Percentiles rank a stretch among this genome's conserved stretches.
phyloP scores from a whole-genome alignment of 2,329 filamentous ascomycete genomes.

The Calonectria pseudoreteaudii region DNA sequence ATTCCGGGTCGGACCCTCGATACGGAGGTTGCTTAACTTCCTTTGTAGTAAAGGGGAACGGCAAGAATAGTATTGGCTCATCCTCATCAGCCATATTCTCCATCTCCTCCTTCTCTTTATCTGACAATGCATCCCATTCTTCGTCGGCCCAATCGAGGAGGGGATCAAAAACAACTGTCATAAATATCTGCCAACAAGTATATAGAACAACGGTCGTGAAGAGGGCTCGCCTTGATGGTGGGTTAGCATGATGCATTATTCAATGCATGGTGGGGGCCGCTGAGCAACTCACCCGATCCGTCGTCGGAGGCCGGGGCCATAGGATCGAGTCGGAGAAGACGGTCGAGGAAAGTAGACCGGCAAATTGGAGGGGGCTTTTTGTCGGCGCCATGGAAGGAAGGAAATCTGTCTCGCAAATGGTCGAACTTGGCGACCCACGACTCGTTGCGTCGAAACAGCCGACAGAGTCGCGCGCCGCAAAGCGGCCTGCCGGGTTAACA shows the following conservation, averaged over 20 bases:
- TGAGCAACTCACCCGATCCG: conserved; percentile 44
- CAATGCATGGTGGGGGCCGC: not conserved
- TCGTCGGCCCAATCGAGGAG: conserved; percentile 56
- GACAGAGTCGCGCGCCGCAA: conserved; percentile 38
- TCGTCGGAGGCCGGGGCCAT: conserved; percentile 36
- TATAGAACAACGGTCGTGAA: conserved; percentile 50
- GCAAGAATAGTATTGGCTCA: conserved; percentile 66
- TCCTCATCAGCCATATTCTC: conserved; percentile 56
- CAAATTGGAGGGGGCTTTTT: conserved; percentile 31
- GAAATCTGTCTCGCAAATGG: conserved; percentile 45
- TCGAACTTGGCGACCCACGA: conserved; percentile 35
- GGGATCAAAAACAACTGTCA: conserved; percentile 58
- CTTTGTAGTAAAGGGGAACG: conserved; percentile 70
- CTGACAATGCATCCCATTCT: conserved; percentile 55
- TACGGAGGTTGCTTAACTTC: conserved; percentile 63
- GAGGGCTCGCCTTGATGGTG: conserved; percentile 39
- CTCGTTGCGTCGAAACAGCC: conserved; percentile 34
- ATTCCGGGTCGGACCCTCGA: conserved; percentile 71
- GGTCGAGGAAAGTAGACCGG: conserved; percentile 50
- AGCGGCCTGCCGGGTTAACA: conserved; percentile 41
- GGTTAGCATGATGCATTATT: conserved; percentile 26
- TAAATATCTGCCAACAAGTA: conserved; percentile 58
- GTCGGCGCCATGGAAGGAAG: conserved; percentile 49
- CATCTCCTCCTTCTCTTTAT: conserved; percentile 57
- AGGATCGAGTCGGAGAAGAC: conserved; percentile 14